phyloP scores from a whole-genome alignment of 208 protist genomes.

The Naegleria lovaniensis region DNA sequence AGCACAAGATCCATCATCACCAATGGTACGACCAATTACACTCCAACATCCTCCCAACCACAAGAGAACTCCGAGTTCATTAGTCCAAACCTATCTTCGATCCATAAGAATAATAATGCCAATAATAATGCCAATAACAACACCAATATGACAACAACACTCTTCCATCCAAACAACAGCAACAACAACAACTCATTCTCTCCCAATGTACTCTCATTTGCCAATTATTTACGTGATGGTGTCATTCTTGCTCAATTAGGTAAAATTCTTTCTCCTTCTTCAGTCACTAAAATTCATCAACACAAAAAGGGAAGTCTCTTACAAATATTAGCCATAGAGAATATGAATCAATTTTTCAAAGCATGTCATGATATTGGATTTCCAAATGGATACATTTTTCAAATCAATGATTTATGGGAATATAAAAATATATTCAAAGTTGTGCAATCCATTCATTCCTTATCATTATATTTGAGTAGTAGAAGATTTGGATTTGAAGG shows the following conservation, averaged over 20 bases:
- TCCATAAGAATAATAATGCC: too few species aligned
- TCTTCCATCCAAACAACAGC: too few species aligned
- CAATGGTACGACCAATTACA: too few species aligned
- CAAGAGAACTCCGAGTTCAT: too few species aligned
- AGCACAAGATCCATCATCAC: too few species aligned
- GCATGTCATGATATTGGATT: background rate
- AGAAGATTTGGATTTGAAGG: background rate
- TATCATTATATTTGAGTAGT: background rate
- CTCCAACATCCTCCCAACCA: too few species aligned
- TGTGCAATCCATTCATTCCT: background rate
- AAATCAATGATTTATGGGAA: slow-evolving; percentile 4
- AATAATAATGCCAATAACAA: too few species aligned
- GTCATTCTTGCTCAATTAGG: background rate
- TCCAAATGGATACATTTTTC: background rate
- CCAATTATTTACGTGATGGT: background rate
- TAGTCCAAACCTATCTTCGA: too few species aligned
- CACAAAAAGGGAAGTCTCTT: background rate
- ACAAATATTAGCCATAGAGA: background rate
- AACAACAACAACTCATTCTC: too few species aligned
- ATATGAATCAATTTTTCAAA: background rate
- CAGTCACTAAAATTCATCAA: background rate
- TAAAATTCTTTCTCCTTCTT: background rate
- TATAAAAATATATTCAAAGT: slow-evolving; percentile 22
- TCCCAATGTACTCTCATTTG: too few species aligned
- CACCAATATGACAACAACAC: too few species aligned